Evolutionary conservation across 139 green algal species (phyloP), one percentile per base, ranked within the genome.

Genomic region (Chlamydomonas incerta): DNA sequence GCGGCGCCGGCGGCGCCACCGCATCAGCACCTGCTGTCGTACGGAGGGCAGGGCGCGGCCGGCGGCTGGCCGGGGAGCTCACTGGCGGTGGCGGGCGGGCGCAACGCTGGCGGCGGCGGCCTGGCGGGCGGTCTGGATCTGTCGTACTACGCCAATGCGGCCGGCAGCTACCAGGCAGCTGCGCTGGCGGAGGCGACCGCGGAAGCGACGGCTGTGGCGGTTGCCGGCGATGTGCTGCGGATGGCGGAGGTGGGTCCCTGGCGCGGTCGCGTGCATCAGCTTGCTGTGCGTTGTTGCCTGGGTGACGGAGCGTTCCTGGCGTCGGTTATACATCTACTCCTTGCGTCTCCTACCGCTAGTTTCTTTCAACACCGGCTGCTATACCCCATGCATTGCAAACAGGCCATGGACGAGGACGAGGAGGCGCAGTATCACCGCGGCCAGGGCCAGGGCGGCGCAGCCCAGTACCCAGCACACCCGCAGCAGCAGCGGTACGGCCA

Each of bases 341-440:
- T n/a, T n/a, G n/a, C n/a, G n/a, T n/a, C n/a, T n/a, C n/a, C n/a
- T n/a, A n/a, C n/a, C n/a, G n/a, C n/a, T n/a, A n/a, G n/a, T n/a
- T n/a, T n/a, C n/a, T n/a, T n/a, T n/a, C n/a, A n/a, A n/a, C n/a
- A n/a, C n/a, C n/a, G n/a, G n/a, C n/a, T n/a, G n/a, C n/a, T n/a
- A n/a, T n/a, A n/a, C n/a, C n/a, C n/a, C n/a, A n/a, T n/a, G n/a
- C n/a, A 21, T 31, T 33, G 0, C 66, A 21, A 3, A 6, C 66
- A 85, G 79, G 66, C 65, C 9, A 75, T 85, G 79, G 79, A 85
- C 47, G 79, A 75, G 24, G 79, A 85, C 66, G 65, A 65, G 5
- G 28, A 5, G 8, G 41, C 41, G 71, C 71, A 63, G 41, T 33
- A 35, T 10, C 23, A 62, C 26, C 24, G 24, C 15, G 28, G 57